These are phyloP conservation scores for Geosmithia flava DNA, from an alignment of 2,329 filamentous ascomycete species.

Conservation along the genomic window DNA sequence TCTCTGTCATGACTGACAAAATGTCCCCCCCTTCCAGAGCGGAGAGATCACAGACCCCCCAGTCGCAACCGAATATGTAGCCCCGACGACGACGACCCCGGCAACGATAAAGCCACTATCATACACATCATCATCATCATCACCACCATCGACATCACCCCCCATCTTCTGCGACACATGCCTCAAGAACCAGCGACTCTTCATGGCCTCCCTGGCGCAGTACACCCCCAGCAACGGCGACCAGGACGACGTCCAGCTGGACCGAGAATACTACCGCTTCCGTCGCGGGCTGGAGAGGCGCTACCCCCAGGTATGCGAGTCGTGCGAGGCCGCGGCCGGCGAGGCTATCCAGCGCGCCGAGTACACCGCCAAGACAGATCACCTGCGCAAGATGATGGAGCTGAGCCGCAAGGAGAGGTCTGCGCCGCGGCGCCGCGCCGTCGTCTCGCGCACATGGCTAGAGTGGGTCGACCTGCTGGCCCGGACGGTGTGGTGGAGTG, in stretches of 20 bases:
- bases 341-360: constrained; percentile 56
- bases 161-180: constrained; percentile 62
- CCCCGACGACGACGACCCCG: constrained; percentile 10
- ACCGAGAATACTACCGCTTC: constrained; percentile 58
- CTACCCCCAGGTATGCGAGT: constrained; percentile 79
- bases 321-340: constrained; percentile 66
- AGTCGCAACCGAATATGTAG: constrained; percentile 34
- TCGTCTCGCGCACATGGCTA: constrained; percentile 19
- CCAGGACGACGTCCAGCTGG: constrained; percentile 50
- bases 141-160: constrained; percentile 17
- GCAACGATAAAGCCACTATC: constrained; percentile 1
- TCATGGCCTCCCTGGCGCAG: constrained; percentile 63
- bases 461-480: constrained; percentile 30
- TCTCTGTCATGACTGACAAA: constrained; percentile 8
- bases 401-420: constrained; percentile 32
- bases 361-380: constrained; percentile 76
- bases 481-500: constrained; percentile 34
- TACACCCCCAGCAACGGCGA: constrained; percentile 57
- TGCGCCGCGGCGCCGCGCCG: constrained; percentile 7
- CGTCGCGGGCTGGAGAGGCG: constrained; percentile 62
- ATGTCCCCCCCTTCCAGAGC: constrained; percentile 41
- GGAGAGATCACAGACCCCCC: constrained; percentile 87
- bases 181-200: constrained; percentile 77
- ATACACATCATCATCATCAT: constrained; percentile 31
- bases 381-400: constrained; percentile 63